A percentile compares a stretch with the other conserved stretches of the same genome.
Conservation (phyloP, 1,284 basidiomycete genomes). For the Leccinum holopus region DNA sequence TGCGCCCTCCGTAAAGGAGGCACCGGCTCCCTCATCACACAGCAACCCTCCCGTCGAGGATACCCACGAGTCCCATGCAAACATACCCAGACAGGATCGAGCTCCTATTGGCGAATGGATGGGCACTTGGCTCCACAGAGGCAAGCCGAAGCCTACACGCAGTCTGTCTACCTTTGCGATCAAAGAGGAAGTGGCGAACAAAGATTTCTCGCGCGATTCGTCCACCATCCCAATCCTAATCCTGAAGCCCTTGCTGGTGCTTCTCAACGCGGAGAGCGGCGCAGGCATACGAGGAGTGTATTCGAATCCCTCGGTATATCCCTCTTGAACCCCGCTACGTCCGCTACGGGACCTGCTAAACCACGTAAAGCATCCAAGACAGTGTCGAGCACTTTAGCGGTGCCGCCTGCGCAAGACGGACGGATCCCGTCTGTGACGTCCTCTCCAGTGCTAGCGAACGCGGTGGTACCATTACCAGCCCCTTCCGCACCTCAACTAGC, state of each 20-base stretch:
- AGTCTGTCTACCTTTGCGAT: conserved; percentile 20
- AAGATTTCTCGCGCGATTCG: conserved; percentile 16
- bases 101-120: conserved; percentile 65
- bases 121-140: conserved; percentile 60
- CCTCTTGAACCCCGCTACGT: conserved; percentile 50
- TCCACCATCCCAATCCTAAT: conserved; percentile 15
- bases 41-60: not conserved
- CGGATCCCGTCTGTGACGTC: not conserved
- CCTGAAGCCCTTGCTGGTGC: conserved; percentile 6
- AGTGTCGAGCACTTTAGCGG: not conserved
- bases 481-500: conserved; percentile 48
- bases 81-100: conserved; percentile 30
- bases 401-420: conserved; percentile 12
- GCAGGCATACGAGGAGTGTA: conserved; percentile 57
- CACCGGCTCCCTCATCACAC: conserved; percentile 1
- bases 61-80: conserved; percentile 12
- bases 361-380: conserved; percentile 32
- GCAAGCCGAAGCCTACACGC: conserved; percentile 32
- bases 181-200: conserved; percentile 22
- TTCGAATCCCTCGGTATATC: conserved; percentile 71
- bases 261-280: conserved; percentile 31
- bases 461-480: conserved; percentile 33
- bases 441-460: conserved; percentile 41
- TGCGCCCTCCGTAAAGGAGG: not conserved
- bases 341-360: conserved; percentile 21